Base-by-base conservation (phyloP, 2,329 filamentous ascomycete species). In the Exophiala sp. region DNA sequence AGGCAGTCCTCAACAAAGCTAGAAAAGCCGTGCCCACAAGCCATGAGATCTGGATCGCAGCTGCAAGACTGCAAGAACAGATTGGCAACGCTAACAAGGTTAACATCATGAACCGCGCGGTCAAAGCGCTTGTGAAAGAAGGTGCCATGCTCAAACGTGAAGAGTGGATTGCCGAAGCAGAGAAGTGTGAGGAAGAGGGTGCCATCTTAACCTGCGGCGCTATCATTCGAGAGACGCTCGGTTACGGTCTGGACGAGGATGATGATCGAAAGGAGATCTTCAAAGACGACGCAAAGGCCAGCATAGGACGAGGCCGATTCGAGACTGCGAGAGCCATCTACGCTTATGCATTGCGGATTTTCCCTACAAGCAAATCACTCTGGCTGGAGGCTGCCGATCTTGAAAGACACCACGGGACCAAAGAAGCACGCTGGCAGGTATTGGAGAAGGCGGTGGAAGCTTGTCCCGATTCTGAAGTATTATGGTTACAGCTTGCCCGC, bases 101-200 rank as follows among this genome's bases (percentile, higher is more conserved):
- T 65, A 95, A 90, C 64, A 89, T 97, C 53, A 96, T 99, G 89
- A 92, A 94, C 69, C 88, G 90, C 75, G 94, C 89, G 41, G 84
- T 96, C 32, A 89, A 95, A 66, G 85, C 91, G 16, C 78, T 99
- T 32, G 90, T 86, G 35, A 90, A 91, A 65, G 91, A 95, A 66
- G 91, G 89, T 24, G 92, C 94, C 9, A 99, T 99, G 95, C 83
- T 94, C 36, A 95, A 95, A 71, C 86, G 95, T 38, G 94, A 99
- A 69, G 91, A 96, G 63, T 99, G 94, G 94, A 95, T 99, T 49
- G 80, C 83, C 4, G 91, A 97, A 70, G 95, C 94, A 0, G 94
- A 99, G 70, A 88, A 88, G 60, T 97, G 92, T 67, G 94, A 99
- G 71, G 87, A 89, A 53, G 94, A 97, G 69, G 91, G 90, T 5